Conservation (phyloP, 2,329 filamentous ascomycete genomes). For the Dactylellina parvicollis region DNA sequence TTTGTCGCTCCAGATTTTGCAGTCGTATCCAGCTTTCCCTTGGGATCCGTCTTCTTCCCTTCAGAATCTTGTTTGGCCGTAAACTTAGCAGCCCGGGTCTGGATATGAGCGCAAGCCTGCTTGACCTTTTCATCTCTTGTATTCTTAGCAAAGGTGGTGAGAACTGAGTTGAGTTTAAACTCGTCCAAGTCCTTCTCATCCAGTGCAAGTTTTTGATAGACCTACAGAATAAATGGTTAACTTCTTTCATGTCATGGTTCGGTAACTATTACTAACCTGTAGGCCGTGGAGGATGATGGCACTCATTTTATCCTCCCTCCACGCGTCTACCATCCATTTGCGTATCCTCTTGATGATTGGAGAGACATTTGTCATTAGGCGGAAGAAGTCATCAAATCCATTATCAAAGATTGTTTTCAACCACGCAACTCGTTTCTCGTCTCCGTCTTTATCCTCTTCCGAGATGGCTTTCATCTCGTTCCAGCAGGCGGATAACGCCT, state of each 20-base stretch:
- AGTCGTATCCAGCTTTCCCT: slow-evolving; percentile 29
- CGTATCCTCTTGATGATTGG: slow-evolving; percentile 35
- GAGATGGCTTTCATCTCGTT: slow-evolving; percentile 38
- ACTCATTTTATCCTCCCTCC: slow-evolving; percentile 47
- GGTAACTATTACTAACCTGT: slow-evolving; percentile 11
- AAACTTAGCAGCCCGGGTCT: slow-evolving; percentile 30
- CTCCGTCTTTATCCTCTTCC: slow-evolving; percentile 40
- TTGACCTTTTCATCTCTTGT: slow-evolving; percentile 48
- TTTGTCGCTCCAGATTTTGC: slow-evolving; percentile 26
- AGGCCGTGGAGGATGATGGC: slow-evolving; percentile 42
- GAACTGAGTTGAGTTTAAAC: slow-evolving; percentile 40
- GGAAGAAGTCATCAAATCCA: slow-evolving; percentile 46
- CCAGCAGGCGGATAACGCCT: slow-evolving; percentile 24
- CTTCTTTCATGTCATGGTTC: neutral
- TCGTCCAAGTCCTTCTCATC: slow-evolving; percentile 38
- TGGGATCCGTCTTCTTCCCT: slow-evolving; percentile 26
- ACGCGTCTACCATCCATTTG: slow-evolving; percentile 50
- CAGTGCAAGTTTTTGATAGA: slow-evolving; percentile 44
- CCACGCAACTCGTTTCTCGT: slow-evolving; percentile 46
- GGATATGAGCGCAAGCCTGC: slow-evolving; percentile 42
- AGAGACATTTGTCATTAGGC: slow-evolving; percentile 23
- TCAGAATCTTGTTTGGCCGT: slow-evolving; percentile 44
- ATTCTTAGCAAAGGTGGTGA: slow-evolving; percentile 34
- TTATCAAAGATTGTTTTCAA: slow-evolving; percentile 49
- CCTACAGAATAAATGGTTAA: neutral